Conservation (phyloP, 2,329 filamentous ascomycete species). For the Cladobotryum protrusum region DNA sequence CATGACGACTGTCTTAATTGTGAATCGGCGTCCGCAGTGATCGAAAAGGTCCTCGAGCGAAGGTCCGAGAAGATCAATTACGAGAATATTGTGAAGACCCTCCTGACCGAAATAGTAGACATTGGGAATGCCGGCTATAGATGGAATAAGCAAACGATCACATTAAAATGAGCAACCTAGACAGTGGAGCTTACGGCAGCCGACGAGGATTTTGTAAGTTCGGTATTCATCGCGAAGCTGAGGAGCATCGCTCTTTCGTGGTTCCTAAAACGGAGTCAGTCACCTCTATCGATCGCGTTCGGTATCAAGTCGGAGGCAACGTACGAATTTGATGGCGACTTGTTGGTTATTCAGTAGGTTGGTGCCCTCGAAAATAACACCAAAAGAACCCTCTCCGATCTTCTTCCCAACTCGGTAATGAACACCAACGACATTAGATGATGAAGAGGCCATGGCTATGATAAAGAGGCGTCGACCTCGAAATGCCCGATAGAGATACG, state of each 20-base stretch:
- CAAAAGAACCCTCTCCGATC: constrained; percentile 97
- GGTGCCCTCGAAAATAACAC: constrained; percentile 97
- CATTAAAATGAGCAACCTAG: constrained; percentile 24
- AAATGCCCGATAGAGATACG: constrained; percentile 2
- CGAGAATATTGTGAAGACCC: constrained; percentile 96
- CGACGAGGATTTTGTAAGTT: constrained; percentile 98
- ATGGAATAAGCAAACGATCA: constrained; percentile 16
- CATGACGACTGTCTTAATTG: constrained; percentile 98
- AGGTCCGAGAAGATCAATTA: constrained; percentile 92
- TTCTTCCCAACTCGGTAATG: constrained; percentile 99
- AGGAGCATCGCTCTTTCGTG: constrained; percentile 95
- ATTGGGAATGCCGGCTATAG: constrained; percentile 89
- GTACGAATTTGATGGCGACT: constrained; percentile 97
- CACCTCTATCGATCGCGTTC: not conserved
- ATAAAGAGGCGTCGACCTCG: constrained; percentile 10
- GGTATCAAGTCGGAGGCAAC: constrained; percentile 30
- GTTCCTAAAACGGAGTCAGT: constrained; percentile 58
- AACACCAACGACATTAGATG: constrained; percentile 95
- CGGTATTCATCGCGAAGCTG: constrained; percentile 97
- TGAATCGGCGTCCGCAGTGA: constrained; percentile 90
- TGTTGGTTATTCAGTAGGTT: constrained; percentile 99
- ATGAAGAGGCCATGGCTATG: constrained; percentile 70
- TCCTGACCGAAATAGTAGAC: constrained; percentile 99
- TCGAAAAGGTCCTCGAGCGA: constrained; percentile 96
- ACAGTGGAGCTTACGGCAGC: constrained; percentile 70